phyloP scores from a whole-genome alignment of 1,139 yeast genomes.

The Magnusiomyces suaveolens region DNA sequence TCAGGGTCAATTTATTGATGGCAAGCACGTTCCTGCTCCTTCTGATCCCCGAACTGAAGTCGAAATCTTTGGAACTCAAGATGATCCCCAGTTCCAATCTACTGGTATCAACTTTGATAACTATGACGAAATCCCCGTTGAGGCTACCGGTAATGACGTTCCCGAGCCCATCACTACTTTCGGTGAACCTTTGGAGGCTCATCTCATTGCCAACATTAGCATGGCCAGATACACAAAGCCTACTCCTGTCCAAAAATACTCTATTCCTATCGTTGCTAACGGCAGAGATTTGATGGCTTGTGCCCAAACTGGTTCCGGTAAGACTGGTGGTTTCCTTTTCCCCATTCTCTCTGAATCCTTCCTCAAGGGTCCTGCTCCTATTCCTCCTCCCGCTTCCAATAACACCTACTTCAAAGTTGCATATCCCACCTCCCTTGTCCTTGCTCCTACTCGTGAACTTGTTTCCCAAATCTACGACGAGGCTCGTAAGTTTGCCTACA shows the following conservation, averaged over 20 bases:
- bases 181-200: conserved; percentile 83
- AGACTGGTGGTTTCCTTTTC: conserved; percentile 98
- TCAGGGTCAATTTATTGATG: conserved; percentile 71
- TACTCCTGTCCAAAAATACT: conserved; percentile 97
- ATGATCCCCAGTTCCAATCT: conserved; percentile 74
- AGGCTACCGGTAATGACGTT: conserved; percentile 89
- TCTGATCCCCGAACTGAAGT: conserved; percentile 61
- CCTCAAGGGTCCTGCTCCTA: conserved; percentile 73
- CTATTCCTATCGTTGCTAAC: conserved; percentile 89
- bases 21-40: conserved; percentile 79
- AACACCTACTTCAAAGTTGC: conserved; percentile 48
- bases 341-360: conserved; percentile 92
- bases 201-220: conserved; percentile 77
- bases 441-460: conserved; percentile 98
- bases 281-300: conserved; percentile 99
- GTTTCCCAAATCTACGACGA: conserved; percentile 95
- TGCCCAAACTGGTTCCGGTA: conserved; percentile 99
- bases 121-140: conserved; percentile 97
- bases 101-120: conserved; percentile 98
- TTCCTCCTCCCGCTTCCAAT: conserved; percentile 42
- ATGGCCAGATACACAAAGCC: conserved; percentile 89
- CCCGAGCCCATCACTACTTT: conserved; percentile 89
- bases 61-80: conserved; percentile 80
- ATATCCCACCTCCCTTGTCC: conserved; percentile 84
- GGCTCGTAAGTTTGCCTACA: conserved; percentile 88